Conservation (phyloP, 257 asterid species). For the Paulownia fortunei region DNA sequence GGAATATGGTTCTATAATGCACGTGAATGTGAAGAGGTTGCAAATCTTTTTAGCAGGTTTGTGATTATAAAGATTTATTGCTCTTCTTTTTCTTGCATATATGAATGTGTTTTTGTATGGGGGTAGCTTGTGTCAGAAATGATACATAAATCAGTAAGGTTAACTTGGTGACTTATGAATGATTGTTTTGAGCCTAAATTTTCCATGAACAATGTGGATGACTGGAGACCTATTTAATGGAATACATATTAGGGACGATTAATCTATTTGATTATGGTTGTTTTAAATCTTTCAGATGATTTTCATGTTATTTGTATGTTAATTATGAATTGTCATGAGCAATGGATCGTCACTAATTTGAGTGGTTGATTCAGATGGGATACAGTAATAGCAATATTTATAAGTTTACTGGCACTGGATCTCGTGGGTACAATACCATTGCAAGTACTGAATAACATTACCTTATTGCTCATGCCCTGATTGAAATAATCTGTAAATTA, state of each 20-base stretch:
- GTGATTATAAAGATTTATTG: constrained; percentile 22
- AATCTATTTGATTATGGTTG: background rate
- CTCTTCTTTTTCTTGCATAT: background rate
- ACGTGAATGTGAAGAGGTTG: constrained; percentile 90
- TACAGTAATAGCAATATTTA: background rate
- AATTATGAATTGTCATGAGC: background rate
- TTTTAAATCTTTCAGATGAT: background rate
- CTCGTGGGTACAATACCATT: background rate
- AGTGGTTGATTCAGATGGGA: background rate
- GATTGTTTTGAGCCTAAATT: constrained; percentile 8
- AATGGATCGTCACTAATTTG: background rate
- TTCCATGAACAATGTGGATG: background rate
- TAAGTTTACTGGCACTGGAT: background rate
- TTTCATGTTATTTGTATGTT: constrained; percentile 5
- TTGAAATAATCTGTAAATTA: background rate
- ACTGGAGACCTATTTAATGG: background rate
- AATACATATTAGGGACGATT: background rate
- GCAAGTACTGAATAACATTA: constrained; percentile 9
- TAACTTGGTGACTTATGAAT: constrained; percentile 10
- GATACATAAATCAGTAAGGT: background rate
- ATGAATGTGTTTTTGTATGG: background rate
- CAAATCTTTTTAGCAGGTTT: constrained; percentile 81
- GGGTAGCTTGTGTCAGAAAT: background rate
- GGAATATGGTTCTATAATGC: constrained; percentile 94
- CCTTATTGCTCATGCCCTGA: background rate